Conservation (phyloP, 345 rosid species). For the Adansonia digitata region DNA sequence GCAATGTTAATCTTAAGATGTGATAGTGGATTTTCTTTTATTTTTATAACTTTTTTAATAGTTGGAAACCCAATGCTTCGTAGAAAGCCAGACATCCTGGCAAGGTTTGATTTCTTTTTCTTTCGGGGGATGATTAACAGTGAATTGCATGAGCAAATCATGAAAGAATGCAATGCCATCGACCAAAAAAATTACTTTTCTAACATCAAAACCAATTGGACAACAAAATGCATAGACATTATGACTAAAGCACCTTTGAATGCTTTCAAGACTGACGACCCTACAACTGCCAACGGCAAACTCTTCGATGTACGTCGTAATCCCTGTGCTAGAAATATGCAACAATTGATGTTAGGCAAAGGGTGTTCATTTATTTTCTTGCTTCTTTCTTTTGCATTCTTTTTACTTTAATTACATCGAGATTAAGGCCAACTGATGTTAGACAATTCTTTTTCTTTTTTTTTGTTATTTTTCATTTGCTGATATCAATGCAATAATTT, state of each 20-base stretch:
- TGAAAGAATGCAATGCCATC: not conserved
- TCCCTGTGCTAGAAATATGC: not conserved
- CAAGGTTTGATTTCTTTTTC: not conserved
- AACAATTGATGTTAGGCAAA: not conserved
- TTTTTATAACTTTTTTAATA: not conserved
- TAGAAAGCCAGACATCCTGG: not conserved
- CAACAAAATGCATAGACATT: not conserved
- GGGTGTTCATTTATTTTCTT: not conserved
- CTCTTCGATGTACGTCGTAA: not conserved
- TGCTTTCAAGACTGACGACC: not conserved
- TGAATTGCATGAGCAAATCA: not conserved
- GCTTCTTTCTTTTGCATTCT: too few relatives aligned
- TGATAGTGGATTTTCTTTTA: not conserved
- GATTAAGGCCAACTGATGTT: not conserved
- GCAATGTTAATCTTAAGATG: too few relatives aligned
- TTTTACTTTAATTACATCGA: too few relatives aligned
- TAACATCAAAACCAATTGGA: not conserved
- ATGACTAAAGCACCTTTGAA: not conserved
- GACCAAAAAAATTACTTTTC: not conserved
- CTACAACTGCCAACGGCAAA: accelerated
- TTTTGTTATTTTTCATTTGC: not conserved
- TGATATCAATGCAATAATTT: too few relatives aligned
- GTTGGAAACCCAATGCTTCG: constrained; percentile 9
- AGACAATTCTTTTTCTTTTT: not conserved
- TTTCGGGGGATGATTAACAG: not conserved